Evolutionary conservation across 1,284 basidiomycete species (phyloP), one percentile per base, ranked within the genome.

Genomic region (Prillingera fragicola): DNA sequence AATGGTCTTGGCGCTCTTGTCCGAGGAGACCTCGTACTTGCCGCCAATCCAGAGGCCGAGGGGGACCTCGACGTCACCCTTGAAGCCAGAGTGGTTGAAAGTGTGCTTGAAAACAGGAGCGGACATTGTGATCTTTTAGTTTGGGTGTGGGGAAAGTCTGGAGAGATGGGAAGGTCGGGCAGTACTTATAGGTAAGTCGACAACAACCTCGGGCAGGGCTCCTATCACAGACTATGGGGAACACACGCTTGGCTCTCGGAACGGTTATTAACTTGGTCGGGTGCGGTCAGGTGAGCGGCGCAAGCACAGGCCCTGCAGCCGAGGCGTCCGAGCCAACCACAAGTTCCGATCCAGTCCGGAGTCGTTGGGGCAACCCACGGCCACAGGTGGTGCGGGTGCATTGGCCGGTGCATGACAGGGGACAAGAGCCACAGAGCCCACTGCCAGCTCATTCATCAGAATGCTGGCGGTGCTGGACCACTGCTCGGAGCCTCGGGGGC

Each of bases 31-130:
- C 31, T 79, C 75, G 65, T 82, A 92, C 73, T 92, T 71, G 68
- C 84, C 84, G 71, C 82, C 76, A 73, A 94, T 88, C 77, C 80
- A 91, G 54, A 92, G 71, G 36, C 87, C 87, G 22, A 83, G 82
- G 41, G 65, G 75, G 71, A 87, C 78, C 41, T 77, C 75, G 35
- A 80, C 77, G 54, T 79, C 78, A 46, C 84, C 85, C 73, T 84
- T 84, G 80, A 74, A 87, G 28, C 57, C 63, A 55, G 73, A 61
- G 55, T 77, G 75, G 57, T 84, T 68, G 69, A 85, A 85, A 37
- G 80, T 70, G 76, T 86, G 69, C 21, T 66, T 67, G 72, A 75
- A 78, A 27, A 66, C 54, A 34, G 63, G 59, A 25, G 52, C 36
- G 13, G 41, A 28, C 43, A 50, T 50, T 33, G 39, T 48, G 17